These are phyloP conservation scores for Beta vulgaris DNA, from an alignment of 148 eudicot genomes.

Conservation along the genomic window DNA sequence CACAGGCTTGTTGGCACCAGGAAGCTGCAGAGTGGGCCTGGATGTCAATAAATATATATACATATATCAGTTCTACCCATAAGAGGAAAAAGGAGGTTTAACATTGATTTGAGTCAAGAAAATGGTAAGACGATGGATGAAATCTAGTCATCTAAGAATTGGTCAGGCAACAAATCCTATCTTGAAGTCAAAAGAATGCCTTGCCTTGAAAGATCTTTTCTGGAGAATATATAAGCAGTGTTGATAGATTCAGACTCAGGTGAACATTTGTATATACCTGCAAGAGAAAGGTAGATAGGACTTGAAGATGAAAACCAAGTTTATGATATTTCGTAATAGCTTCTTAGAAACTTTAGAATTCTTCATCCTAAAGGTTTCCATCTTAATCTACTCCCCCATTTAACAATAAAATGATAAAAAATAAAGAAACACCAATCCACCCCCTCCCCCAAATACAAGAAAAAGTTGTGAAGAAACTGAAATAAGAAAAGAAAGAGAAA, in stretches of 20 bases:
- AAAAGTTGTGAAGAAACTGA: no score
- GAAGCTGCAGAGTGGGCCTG: slow-evolving; percentile 96
- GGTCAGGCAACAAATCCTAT: not conserved
- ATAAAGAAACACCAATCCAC: no score
- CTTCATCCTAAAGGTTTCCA: not conserved
- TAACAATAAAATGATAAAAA: not conserved
- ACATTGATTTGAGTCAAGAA: not conserved
- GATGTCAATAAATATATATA: slow-evolving; percentile 20
- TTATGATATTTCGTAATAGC: not conserved
- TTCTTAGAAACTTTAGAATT: not conserved
- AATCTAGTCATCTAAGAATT: not conserved
- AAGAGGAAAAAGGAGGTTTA: not conserved
- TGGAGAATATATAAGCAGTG: slow-evolving; percentile 76
- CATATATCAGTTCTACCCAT: slow-evolving; percentile 3
- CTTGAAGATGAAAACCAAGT: not conserved
- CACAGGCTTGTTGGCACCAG: slow-evolving; percentile 92
- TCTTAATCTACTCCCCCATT: not conserved
- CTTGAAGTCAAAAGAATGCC: slow-evolving; percentile 15
- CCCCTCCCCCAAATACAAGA: no score
- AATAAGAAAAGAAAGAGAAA: not conserved
- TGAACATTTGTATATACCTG: slow-evolving; percentile 76
- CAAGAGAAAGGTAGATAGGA: slow-evolving; percentile 19
- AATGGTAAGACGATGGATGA: not conserved
- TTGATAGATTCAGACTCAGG: slow-evolving; percentile 67
- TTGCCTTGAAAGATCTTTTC: slow-evolving; percentile 89